Percentiles rank a stretch among this genome's conserved stretches.
Evolutionary conservation across 108 stramenopile species (phyloP).

Genomic region (Discostella stelligeroides): DNA sequence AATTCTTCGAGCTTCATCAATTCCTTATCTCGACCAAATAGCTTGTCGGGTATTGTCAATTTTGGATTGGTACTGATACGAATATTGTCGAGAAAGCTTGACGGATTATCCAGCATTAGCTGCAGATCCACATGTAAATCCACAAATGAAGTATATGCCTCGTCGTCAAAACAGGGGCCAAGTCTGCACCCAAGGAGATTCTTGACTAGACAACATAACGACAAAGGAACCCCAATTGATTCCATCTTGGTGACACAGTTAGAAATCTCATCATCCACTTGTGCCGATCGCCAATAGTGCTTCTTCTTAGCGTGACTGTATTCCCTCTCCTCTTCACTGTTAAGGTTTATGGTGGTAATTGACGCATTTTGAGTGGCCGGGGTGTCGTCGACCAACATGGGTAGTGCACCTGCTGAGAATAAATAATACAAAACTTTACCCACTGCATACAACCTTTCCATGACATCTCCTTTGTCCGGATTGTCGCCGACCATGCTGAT

Average conservation of each 20-base stretch:
- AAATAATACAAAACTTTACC: constrained; percentile 16
- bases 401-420: not conserved
- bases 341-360: not conserved
- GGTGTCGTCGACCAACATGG: constrained; percentile 3
- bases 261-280: not conserved
- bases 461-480: constrained; percentile 3
- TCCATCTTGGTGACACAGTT: constrained; percentile 2
- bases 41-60: constrained; percentile 12
- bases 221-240: constrained; percentile 15
- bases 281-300: not conserved
- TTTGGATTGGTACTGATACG: not conserved
- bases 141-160: constrained; percentile 23
- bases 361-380: not conserved
- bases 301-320: constrained; percentile 6
- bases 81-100: constrained; percentile 27
- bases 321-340: not conserved
- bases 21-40: constrained; percentile 33
- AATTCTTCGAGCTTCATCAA: constrained; percentile 9
- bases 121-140: constrained; percentile 25
- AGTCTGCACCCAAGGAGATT: constrained; percentile 30
- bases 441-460: constrained; percentile 14
- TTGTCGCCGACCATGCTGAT: not conserved
- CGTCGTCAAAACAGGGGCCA: constrained; percentile 17
- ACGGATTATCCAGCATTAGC: constrained; percentile 22
- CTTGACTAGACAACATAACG: constrained; percentile 3